phyloP scores from a whole-genome alignment of 2,329 filamentous ascomycete genomes.

The Fragosphaeria purpurea region DNA sequence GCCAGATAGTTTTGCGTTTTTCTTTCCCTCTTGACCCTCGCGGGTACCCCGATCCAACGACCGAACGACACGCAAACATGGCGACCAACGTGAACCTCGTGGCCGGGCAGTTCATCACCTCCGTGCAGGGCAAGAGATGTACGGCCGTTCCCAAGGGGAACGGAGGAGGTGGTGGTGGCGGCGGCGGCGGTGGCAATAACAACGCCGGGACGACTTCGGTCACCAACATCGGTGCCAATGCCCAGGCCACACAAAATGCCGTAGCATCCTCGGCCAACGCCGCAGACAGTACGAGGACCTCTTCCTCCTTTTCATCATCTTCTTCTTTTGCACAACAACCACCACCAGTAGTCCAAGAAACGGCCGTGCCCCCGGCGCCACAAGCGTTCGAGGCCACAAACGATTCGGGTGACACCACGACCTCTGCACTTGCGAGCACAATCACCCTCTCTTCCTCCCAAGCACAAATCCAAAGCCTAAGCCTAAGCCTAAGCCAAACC shows the following conservation, averaged over 20 bases:
- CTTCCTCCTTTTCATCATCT: slow-evolving; percentile 11
- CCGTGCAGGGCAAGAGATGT: slow-evolving; percentile 40
- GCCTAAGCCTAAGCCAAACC: not conserved
- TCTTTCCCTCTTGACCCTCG: not conserved
- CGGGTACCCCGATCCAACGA: not conserved
- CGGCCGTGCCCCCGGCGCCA: slow-evolving; percentile 6
- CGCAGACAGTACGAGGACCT: slow-evolving; percentile 26
- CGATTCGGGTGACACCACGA: slow-evolving; percentile 2
- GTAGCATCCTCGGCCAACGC: not conserved
- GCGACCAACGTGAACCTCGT: slow-evolving; percentile 31
- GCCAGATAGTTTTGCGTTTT: not conserved
- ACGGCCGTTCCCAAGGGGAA: slow-evolving; percentile 38
- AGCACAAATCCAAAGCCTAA: too few relatives aligned
- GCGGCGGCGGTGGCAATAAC: slow-evolving; percentile 6
- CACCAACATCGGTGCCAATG: slow-evolving; percentile 7
- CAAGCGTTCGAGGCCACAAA: slow-evolving; percentile 2
- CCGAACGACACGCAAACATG: slow-evolving; percentile 23
- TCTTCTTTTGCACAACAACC: slow-evolving; percentile 9
- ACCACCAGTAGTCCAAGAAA: slow-evolving; percentile 2
- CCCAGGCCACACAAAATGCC: not conserved
- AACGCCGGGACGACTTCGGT: slow-evolving; percentile 9
- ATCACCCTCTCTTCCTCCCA: not conserved
- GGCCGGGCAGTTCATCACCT: slow-evolving; percentile 38
- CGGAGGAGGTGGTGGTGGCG: slow-evolving; percentile 9
- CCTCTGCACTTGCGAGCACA: not conserved